Percentiles rank a stretch among this genome's conserved stretches.
These are phyloP conservation scores for Haplosporangium sp. DNA, from an alignment of 371 early-diverging fungal species.

Conservation along the genomic window DNA sequence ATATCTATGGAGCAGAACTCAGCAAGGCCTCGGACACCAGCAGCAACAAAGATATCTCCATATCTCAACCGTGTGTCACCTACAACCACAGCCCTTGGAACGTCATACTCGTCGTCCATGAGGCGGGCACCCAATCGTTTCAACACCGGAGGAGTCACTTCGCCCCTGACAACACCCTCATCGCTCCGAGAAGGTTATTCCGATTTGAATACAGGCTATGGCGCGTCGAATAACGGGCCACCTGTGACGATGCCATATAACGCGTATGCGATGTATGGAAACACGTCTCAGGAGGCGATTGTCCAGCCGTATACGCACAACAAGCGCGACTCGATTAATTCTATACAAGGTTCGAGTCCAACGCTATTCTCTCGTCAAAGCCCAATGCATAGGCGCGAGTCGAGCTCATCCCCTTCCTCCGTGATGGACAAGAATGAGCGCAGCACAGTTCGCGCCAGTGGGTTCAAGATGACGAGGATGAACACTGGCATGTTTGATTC, in stretches of 20 bases:
- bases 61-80: slow-evolving; percentile 52
- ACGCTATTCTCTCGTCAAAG: slow-evolving; percentile 28
- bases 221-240: slow-evolving; percentile 1
- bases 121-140: slow-evolving; percentile 35
- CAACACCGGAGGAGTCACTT: slow-evolving; percentile 25
- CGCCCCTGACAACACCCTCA: slow-evolving; percentile 46
- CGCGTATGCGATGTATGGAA: slow-evolving; percentile 19
- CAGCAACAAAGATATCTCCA: slow-evolving; percentile 35
- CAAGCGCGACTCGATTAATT: slow-evolving; percentile 46
- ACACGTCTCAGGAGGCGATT: slow-evolving; percentile 14
- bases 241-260: slow-evolving; percentile 4
- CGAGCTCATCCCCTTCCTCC: slow-evolving; percentile 33
- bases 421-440: slow-evolving; percentile 57
- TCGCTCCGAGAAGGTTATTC: slow-evolving; percentile 34
- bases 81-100: slow-evolving; percentile 28
- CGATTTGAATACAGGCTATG: slow-evolving; percentile 17
- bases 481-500: slow-evolving; percentile 67
- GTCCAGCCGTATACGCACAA: slow-evolving; percentile 15
- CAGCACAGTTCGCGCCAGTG: slow-evolving; percentile 52
- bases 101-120: slow-evolving; percentile 37
- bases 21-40: slow-evolving; percentile 33
- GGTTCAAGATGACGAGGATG: slow-evolving; percentile 60
- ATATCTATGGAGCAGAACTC: slow-evolving; percentile 35
- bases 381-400: slow-evolving; percentile 35
- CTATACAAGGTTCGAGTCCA: slow-evolving; percentile 39